Evolutionary conservation across 257 asterid genomes (phyloP), one percentile per base, ranked within the genome.

Genomic region (Coffea canephora): DNA sequence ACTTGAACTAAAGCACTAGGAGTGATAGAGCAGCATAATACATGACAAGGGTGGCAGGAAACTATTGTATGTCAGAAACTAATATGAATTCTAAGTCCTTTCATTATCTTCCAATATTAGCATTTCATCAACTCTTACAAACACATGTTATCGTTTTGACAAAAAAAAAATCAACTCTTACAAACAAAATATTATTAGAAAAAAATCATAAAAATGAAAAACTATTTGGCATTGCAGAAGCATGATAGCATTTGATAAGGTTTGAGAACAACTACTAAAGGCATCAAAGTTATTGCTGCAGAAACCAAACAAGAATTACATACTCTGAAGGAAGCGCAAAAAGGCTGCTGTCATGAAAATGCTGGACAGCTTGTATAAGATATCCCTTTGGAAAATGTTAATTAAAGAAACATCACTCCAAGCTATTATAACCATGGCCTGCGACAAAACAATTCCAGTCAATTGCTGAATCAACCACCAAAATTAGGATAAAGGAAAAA

Each of bases 271-370:
- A 57, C 23, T 43, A 39, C 16, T 48, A 10, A 15, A 11, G 25
- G 27, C 62, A 9, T 50, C 45, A 45, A 23, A 67, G n/a, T 67
- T 34, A 19, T 31, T 34, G n/a, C 31, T 34, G 46, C 31, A 52
- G 19, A 11, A 46, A 27, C 15, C 21, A n/a, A 49, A 41, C 48
- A 80, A 81, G 77, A 83, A 70, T 70, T 16, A 36, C 91, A 73
- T 91, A 96, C 99, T 96, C 90, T 93, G 99, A 66, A 96, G 83
- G 81, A 94, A 83, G 74, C 97, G 99, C 87, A 96, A 94, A 83
- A 87, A 64, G 64, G 99, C 92, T 71, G 98, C 97, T 0, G 99
- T 96, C 83, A 96, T 91, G 83, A 96, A 96, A 83, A 96, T 89
- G 86, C 98, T 93, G 52, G 99, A 92, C 81, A 94, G 73, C 61